phyloP scores from a whole-genome alignment of 192 early-diverging fungal species.

The Coemansia sp. region DNA sequence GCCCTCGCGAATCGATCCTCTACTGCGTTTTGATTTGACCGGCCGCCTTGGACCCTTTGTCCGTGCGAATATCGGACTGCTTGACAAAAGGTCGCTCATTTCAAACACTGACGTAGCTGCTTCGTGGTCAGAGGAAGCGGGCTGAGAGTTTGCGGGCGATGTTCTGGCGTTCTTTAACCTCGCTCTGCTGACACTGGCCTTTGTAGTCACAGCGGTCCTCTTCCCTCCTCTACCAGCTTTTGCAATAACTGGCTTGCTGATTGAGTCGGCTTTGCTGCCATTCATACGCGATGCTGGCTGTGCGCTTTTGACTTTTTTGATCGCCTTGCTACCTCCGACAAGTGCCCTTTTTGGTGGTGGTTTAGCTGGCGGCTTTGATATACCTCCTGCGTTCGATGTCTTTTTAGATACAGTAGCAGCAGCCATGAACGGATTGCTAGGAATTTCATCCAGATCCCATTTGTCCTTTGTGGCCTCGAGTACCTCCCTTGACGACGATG shows the following conservation, averaged over 20 bases:
- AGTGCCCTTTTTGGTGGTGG: background rate
- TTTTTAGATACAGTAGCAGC: background rate
- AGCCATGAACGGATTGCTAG: background rate
- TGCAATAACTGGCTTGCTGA: background rate
- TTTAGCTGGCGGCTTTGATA: background rate
- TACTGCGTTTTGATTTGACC: background rate
- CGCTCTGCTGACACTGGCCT: background rate
- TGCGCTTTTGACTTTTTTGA: conserved; percentile 2
- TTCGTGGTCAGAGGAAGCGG: conserved; percentile 1
- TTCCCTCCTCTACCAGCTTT: background rate
- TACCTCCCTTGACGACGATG: conserved; percentile 19
- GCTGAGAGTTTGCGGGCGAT: background rate
- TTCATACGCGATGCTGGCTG: background rate
- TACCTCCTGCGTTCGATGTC: background rate
- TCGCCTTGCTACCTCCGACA: background rate
- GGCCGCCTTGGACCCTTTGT: conserved; percentile 6
- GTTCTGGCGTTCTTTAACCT: background rate
- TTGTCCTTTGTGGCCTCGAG: conserved; percentile 32
- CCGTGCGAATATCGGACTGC: conserved; percentile 16
- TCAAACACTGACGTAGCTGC: conserved; percentile 13
- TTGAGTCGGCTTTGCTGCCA: background rate
- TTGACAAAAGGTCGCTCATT: conserved; percentile 26
- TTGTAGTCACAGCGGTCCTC: background rate
- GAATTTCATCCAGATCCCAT: conserved; percentile 32
- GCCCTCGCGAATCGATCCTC: background rate